A percentile compares a stretch with the other conserved stretches of the same genome.
These are phyloP conservation scores for Cucurbita argyrosperma DNA, from an alignment of 306 rosid species.

Conservation along the genomic window DNA sequence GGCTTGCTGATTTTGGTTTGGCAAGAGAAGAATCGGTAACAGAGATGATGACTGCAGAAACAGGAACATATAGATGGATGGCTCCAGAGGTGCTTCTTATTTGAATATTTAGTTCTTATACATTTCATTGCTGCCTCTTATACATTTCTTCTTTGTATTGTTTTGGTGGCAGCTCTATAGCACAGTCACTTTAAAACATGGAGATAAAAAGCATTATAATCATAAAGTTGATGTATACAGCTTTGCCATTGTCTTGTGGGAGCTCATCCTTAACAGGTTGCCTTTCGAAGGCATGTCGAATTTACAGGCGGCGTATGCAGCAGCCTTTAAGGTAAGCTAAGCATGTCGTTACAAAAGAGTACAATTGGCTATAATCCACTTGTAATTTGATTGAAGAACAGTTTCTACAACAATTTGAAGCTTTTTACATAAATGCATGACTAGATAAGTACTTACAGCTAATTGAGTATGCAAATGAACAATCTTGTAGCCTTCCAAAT, in stretches of 20 bases:
- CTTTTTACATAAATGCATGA: background rate
- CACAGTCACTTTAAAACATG: constrained; percentile 86
- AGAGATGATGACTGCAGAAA: constrained; percentile 14
- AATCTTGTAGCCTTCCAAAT: background rate
- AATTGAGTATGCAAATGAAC: background rate
- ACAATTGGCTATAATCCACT: background rate
- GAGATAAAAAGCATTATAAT: constrained; percentile 93
- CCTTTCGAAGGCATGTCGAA: constrained; percentile 99
- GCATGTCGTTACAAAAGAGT: background rate
- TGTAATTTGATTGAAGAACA: background rate
- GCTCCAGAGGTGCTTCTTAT: constrained; percentile 3
- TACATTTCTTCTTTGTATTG: background rate
- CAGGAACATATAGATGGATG: constrained; percentile 13
- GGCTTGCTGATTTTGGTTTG: constrained; percentile 14
- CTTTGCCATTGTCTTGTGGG: constrained; percentile 95
- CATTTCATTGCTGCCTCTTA: background rate
- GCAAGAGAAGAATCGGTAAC: constrained; percentile 13
- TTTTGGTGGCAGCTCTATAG: constrained; percentile 60
- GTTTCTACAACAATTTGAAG: background rate
- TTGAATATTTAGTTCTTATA: background rate
- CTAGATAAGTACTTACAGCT: background rate
- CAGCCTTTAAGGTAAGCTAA: constrained; percentile 80
- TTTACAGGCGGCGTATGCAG: constrained; percentile 94
- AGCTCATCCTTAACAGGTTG: constrained; percentile 75
- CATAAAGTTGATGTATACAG: constrained; percentile 92